Evolutionary conservation across 169 alveolate genomes (phyloP), one percentile per base, ranked within the genome.

Genomic region (Babesia bigemina): DNA sequence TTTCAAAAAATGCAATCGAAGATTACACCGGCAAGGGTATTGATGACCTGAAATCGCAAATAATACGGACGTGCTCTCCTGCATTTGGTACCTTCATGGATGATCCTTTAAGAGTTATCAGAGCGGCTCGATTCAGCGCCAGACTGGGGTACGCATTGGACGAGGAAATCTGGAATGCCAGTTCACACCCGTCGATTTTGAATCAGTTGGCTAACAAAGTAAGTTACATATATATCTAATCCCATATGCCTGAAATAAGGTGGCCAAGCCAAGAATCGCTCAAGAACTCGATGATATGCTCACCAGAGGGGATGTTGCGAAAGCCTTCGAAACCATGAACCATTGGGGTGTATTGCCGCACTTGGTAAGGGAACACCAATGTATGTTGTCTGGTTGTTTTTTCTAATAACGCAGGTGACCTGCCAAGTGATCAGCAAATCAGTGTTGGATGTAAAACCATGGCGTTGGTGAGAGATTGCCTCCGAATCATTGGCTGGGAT

Each of bases 21-120:
- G 99, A 98, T 81, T 96, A 91, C 65, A 96, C 99, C 0, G 86
- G 94, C 26, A 86, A 75, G 63, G 99, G 99, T 10, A 60, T 96
- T 12, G 65, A 81, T 22, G 99, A 98, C 84, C 91, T 98, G 44
- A 72, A 91, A 71, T 89, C 93, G 45, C 91, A 95, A 71, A 60
- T 97, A 22, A 95, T 97, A 16, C 88, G 98, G 72, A 96, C 99
- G 11, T 99, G 99, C 8, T 83, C 96, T 42, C 94, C 93, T 36
- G 96, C 99, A 3, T 78, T 91, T 28, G 79, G 93, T 42, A 97
- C 99, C 9, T 95, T 97, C 85, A 75, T 92, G 69, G 99, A 98
- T 87, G 99, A 98, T 88, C 99, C 99, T 9, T 87, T 98, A 45
- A 91, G 99, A 79, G 93, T 96, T 26, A 84, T 98, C 65, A 92